These are phyloP conservation scores for Lasiosphaeria miniovina DNA, from an alignment of 495 filamentous ascomycete species.

Conservation along the genomic window DNA sequence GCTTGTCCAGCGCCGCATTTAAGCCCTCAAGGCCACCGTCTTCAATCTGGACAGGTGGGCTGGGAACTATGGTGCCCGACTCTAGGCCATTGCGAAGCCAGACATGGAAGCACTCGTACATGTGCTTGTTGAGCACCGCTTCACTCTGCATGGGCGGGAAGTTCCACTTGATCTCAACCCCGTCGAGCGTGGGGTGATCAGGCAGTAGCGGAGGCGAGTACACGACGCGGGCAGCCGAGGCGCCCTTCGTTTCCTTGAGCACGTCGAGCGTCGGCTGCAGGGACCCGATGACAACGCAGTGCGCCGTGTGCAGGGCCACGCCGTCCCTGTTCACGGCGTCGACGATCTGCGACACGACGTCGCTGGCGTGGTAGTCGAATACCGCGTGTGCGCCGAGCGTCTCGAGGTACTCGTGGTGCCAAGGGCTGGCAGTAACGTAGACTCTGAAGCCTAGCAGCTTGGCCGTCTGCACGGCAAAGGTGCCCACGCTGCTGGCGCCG, in stretches of 20 bases:
- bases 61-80: conserved; percentile 6
- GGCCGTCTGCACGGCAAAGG: conserved; percentile 62
- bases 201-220: not conserved
- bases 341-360: conserved; percentile 33
- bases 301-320: conserved; percentile 6
- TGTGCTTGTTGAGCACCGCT: not conserved
- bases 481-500: conserved; percentile 57
- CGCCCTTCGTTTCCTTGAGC: conserved; percentile 11
- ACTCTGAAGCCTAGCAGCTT: conserved; percentile 58
- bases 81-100: conserved; percentile 1
- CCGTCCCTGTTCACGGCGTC: conserved; percentile 20
- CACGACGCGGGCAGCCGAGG: conserved; percentile 1
- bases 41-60: conserved; percentile 7
- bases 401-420: conserved; percentile 54
- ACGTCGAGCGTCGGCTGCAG: conserved; percentile 10
- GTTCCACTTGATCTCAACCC: conserved; percentile 6
- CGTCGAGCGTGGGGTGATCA: conserved; percentile 10
- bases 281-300: conserved; percentile 3
- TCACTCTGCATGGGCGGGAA: conserved; percentile 1
- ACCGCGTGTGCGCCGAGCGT: conserved; percentile 52
- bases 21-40: conserved; percentile 6
- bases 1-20: conserved; percentile 10
- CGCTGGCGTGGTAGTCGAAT: conserved; percentile 55
- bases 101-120: conserved; percentile 5
- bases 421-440: conserved; percentile 50